Evolutionary conservation across 2,329 filamentous ascomycete genomes (phyloP), one percentile per base, ranked within the genome.

Genomic region (Dichotomopilus funicola): DNA sequence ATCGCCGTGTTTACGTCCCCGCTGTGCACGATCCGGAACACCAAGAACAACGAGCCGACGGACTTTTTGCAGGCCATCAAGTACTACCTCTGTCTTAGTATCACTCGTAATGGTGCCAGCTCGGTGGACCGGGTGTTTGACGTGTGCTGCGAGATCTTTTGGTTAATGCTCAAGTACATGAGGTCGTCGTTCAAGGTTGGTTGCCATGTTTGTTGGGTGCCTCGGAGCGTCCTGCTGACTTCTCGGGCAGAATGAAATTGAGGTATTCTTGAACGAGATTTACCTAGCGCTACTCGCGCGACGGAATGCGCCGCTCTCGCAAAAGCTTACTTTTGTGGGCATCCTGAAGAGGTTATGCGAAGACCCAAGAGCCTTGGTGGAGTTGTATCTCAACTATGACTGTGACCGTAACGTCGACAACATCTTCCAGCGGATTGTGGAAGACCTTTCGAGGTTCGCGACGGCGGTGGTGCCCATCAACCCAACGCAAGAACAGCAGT

Each of bases 371-470:
- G 91, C 90, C 0, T 71, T 99, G 49, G 94, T 99, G 12, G 94
- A 99, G 71, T 87, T 91, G 11, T 99, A 99, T 71, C 81, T 99
- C 60, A 99, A 99, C 71, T 99, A 99, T 67, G 94, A 99, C 69
- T 99, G 94, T 72, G 95, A 97, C 66, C 82, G 92, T 58, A 91
- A 90, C 42, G 82, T 97, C 57, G 92, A 97, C 72, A 99, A 99
- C 71, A 94, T 97, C 71, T 99, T 95, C 70, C 94, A 99, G 71
- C 87, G 82, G 19, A 86, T 97, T 53, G 91, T 99, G 49, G 95
- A 99, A 69, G 91, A 97, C 70, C 75, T 99, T 13, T 94, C 92
- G 36, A 87, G 87, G 64, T 88, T 96, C 64, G 89, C 91, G 1
- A 94, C 88, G 52, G 80, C 85, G 8, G 86, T 91, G 1, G 85